These are phyloP conservation scores for Vigna unguiculata DNA, from an alignment of 306 rosid species.

Conservation along the genomic window DNA sequence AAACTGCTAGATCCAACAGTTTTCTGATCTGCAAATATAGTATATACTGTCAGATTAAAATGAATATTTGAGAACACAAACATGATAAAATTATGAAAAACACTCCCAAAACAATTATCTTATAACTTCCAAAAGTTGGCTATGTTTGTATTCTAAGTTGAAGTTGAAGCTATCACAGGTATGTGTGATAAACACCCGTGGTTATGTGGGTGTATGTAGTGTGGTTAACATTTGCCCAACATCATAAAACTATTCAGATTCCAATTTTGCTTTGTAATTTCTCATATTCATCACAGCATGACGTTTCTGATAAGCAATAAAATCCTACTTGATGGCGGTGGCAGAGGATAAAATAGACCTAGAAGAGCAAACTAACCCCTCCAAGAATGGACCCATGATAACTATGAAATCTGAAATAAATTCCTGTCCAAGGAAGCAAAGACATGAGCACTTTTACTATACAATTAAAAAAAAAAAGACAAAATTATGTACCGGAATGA, in stretches of 20 bases:
- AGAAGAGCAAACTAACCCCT: conserved; percentile 31
- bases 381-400: conserved; percentile 25
- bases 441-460: conserved; percentile 4
- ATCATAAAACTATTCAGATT: conserved; percentile 17
- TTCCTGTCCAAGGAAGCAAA: conserved; percentile 13
- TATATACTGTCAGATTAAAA: conserved; percentile 43
- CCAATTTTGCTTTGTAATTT: conserved; percentile 24
- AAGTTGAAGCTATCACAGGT: conserved; percentile 37
- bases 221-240: neutral
- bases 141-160: conserved; percentile 1
- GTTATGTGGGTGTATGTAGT: neutral
- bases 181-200: neutral
- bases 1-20: conserved; percentile 46
- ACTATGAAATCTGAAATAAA: conserved; percentile 12
- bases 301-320: conserved; percentile 27
- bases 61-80: conserved; percentile 2
- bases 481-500: neutral
- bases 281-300: conserved; percentile 17
- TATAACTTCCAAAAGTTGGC: conserved; percentile 9
- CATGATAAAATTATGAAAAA: conserved; percentile 32
- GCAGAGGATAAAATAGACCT: conserved; percentile 21
- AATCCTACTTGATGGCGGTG: conserved; percentile 2
- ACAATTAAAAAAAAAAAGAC: neutral
- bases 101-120: neutral
- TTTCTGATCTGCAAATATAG: conserved; percentile 69